Percentiles rank a stretch among this genome's conserved stretches.
Conservation (phyloP, 208 protist species). For the Crithidia expoeki region DNA sequence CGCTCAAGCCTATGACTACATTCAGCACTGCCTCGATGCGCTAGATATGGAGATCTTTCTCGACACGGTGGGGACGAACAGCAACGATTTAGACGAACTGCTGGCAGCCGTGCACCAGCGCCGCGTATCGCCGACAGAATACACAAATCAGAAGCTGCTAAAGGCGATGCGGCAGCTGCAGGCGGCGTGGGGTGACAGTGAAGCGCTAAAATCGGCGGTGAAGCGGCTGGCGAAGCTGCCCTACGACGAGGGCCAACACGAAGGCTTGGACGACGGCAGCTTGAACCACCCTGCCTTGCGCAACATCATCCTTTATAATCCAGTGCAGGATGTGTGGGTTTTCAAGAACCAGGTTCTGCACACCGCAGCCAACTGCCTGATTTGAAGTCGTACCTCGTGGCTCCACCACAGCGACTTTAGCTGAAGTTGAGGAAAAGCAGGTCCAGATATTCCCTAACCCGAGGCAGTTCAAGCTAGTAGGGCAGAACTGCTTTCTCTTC, state of each 20-base stretch:
- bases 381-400: constrained; percentile 19
- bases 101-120: constrained; percentile 76
- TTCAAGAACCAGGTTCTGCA: constrained; percentile 79
- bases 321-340: constrained; percentile 81
- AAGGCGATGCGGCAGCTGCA: constrained; percentile 85
- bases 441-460: not conserved
- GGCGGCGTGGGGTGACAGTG: constrained; percentile 57
- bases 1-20: constrained; percentile 74
- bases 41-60: constrained; percentile 71
- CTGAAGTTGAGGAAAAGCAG: not conserved
- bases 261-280: constrained; percentile 66
- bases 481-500: too few relatives aligned
- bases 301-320: constrained; percentile 84
- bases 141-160: constrained; percentile 79
- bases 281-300: constrained; percentile 58
- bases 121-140: constrained; percentile 53
- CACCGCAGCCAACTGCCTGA: constrained; percentile 74
- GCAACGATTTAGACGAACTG: constrained; percentile 86
- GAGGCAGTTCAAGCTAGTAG: too few relatives aligned
- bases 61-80: constrained; percentile 79
- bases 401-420: not conserved
- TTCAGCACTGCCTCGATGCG: constrained; percentile 72
- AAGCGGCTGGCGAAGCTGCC: constrained; percentile 68
- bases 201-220: constrained; percentile 48
- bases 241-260: constrained; percentile 70